Conservation (phyloP, 1,284 basidiomycete genomes). For the Cutaneotrichosporon mucoides region DNA sequence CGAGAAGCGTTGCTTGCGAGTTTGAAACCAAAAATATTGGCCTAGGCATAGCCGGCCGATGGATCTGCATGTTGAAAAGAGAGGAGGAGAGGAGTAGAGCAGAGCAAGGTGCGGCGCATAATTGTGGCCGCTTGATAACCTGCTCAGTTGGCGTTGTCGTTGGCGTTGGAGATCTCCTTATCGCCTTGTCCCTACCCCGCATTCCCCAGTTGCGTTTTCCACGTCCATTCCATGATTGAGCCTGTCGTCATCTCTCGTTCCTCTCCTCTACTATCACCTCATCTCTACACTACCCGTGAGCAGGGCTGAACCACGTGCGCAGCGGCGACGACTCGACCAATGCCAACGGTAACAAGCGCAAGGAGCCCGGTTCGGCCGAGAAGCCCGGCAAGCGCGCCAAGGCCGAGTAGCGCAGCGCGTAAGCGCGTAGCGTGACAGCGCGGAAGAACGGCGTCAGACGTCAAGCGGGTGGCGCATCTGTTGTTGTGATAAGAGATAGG, state of each 20-base stretch:
- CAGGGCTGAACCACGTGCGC: constrained; percentile 5
- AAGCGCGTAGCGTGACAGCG: no score
- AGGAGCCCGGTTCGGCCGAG: constrained; percentile 21
- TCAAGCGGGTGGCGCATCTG: neutral
- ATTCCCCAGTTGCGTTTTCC: no score
- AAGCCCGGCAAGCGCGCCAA: constrained; percentile 19
- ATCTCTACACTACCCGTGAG: neutral
- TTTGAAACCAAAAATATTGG: neutral
- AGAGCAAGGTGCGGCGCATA: no score
- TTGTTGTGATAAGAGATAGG: constrained; percentile 2
- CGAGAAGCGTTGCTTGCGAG: neutral
- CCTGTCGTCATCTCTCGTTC: neutral
- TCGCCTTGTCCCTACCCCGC: no score
- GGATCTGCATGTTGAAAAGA: neutral
- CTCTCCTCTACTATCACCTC: neutral
- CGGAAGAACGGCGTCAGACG: no score
- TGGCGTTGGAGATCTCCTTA: no score
- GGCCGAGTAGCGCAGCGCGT: neutral
- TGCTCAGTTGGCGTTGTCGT: no score
- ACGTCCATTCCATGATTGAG: neutral
- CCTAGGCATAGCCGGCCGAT: neutral
- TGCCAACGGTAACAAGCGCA: constrained; percentile 13
- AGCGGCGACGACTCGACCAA: constrained; percentile 9
- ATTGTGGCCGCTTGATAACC: neutral
- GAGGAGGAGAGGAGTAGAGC: no score